A percentile compares a stretch with the other conserved stretches of the same genome.
phyloP scores from a whole-genome alignment of 2,329 filamentous ascomycete genomes.

The Fusarium subglutinans region DNA sequence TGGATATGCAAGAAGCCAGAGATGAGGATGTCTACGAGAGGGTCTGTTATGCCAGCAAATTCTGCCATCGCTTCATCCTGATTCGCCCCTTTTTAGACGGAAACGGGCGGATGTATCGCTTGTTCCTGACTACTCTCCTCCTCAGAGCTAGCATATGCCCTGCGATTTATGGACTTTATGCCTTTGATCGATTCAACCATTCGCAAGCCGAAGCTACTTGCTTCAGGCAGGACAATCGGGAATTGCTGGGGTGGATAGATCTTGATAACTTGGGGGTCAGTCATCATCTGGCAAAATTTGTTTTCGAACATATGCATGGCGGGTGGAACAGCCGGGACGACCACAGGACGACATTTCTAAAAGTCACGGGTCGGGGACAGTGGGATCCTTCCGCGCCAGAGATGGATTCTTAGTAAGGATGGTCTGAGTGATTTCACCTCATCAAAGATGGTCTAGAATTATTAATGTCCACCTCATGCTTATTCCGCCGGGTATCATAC shows the following conservation, averaged over 20 bases:
- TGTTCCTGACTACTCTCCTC: constrained; percentile 48
- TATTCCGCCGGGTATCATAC: constrained; percentile 41
- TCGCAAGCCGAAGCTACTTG: not conserved
- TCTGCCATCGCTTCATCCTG: constrained; percentile 44
- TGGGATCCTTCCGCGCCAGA: not conserved
- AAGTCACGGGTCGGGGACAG: not conserved
- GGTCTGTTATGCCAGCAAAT: constrained; percentile 31
- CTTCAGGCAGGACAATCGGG: not conserved
- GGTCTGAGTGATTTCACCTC: not conserved
- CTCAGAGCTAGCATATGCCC: constrained; percentile 35
- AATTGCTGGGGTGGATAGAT: not conserved
- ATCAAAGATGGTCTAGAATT: not conserved
- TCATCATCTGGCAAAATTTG: not conserved
- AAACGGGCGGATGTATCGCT: constrained; percentile 47
- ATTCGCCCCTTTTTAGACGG: constrained; percentile 51
- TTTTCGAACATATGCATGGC: not conserved
- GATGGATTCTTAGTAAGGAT: not conserved
- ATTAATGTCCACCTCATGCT: not conserved
- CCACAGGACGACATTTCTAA: not conserved
- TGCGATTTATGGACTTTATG: not conserved
- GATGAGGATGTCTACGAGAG: not conserved
- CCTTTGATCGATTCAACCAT: not conserved
- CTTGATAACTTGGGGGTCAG: not conserved
- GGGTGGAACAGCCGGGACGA: not conserved
- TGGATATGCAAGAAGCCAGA: no score